A percentile compares a stretch with the other conserved stretches of the same genome.
These are phyloP conservation scores for Candida dajiaensis DNA, from an alignment of 805 yeast genomes.

Conservation along the genomic window DNA sequence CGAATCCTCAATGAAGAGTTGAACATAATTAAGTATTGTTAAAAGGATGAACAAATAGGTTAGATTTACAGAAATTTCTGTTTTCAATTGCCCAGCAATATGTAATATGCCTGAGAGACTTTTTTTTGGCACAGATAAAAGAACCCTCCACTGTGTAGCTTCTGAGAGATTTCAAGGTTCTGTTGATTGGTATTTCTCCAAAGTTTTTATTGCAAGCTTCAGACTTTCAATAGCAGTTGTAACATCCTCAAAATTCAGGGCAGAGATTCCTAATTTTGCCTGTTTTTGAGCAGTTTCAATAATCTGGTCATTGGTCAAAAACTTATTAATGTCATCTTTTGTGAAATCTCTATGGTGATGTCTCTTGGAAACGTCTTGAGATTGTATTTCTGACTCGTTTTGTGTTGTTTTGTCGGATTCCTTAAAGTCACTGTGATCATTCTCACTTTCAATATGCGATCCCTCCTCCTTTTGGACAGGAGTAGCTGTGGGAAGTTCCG, in stretches of 20 bases:
- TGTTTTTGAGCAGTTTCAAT: constrained; percentile 48
- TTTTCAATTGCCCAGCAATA: no score
- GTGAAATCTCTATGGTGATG: constrained; percentile 1
- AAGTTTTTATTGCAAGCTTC: constrained; percentile 4
- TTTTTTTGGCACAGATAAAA: no score
- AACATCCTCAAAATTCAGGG: constrained; percentile 63
- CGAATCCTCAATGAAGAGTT: no score
- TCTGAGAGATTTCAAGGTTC: not conserved
- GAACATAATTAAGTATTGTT: no score
- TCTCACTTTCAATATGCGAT: not conserved
- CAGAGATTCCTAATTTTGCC: constrained; percentile 68
- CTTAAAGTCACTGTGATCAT: not conserved
- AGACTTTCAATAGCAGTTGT: constrained; percentile 42
- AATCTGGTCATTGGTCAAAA: constrained; percentile 30
- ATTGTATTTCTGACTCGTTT: not conserved
- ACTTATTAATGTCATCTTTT: constrained; percentile 17
- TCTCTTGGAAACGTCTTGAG: not conserved
- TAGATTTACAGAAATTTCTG: no score
- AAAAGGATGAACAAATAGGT: no score
- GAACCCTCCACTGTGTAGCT: no score
- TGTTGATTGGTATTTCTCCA: constrained; percentile 19
- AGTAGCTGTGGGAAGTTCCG: constrained; percentile 5
- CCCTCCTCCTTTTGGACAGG: constrained; percentile 1
- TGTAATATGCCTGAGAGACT: no score
- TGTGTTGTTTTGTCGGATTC: not conserved